Base-by-base conservation (phyloP, 2,329 filamentous ascomycete species). In the Diaporthe amygdali region DNA sequence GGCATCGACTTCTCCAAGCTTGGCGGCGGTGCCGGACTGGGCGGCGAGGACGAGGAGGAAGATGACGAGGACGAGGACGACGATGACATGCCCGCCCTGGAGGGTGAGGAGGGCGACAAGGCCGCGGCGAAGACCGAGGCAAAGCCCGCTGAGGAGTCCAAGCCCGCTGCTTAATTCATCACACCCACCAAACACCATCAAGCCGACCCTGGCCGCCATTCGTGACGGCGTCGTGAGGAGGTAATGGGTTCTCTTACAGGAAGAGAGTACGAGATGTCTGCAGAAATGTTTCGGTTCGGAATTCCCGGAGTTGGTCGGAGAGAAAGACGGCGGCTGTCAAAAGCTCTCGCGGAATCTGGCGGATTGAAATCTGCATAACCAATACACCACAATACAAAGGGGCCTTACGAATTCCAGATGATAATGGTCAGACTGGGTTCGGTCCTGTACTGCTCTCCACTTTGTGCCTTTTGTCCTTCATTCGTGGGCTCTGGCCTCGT, bases 1-100 rank as follows among this genome's bases (percentile, higher is more conserved):
- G 94, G 93, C 78, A 96, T 97, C 80, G 95, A 97, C 84, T 97
- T 97, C 90, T 96, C 93, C 78, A 97, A 97, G 88, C 92, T 97
- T 74, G 92, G 91, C 74, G 92, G 88, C 74, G 90, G 87, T 75
- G 90, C 84, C 55, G 76, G 83, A 74, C 84, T 81, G 56, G 84
- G 82, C 52, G 86, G 82, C 37, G 89, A 87, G 32, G 84, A 80
- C 2, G 82, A 82, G 0, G 83, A 83, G 8, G 85, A 85, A 7
- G 86, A 87, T 27, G 85, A 87, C 2, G 89, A 88, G 14, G 88
- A 89, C 3, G 90, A 91, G 1, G 89, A 91, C 46, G 92, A 94
- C 66, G 93, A 94, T 5, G 94, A 96, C n/a, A 95, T 97, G 91
- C 94, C 95, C 71, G 90, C 90, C 76, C 90, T 97, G 63, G 92